Evolutionary conservation across 352 stramenopile species (phyloP).

Genomic region (Phytophthora macrochlamydospora): DNA sequence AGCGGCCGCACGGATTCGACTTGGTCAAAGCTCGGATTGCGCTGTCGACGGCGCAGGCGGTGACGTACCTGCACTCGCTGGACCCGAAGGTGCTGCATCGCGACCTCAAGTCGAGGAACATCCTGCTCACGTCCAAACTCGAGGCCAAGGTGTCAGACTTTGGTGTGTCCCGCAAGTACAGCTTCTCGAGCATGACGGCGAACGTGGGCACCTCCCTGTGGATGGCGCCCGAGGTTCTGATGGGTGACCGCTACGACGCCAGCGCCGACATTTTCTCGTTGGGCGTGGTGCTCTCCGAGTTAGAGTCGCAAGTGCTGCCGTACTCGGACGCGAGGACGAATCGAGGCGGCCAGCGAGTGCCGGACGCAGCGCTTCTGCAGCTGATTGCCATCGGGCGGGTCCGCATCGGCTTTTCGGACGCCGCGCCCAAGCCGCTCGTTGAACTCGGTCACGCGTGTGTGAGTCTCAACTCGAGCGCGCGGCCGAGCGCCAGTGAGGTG

Average conservation of each 20-base stretch:
- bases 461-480: constrained; percentile 17
- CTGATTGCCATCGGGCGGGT: constrained; percentile 24
- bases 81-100: constrained; percentile 44
- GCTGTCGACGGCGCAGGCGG: constrained; percentile 32
- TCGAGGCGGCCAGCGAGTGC: constrained; percentile 15
- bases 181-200: constrained; percentile 39
- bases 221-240: constrained; percentile 49
- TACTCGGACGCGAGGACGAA: constrained; percentile 24
- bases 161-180: constrained; percentile 34
- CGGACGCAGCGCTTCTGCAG: constrained; percentile 29
- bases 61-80: constrained; percentile 54
- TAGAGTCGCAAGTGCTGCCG: constrained; percentile 35
- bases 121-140: constrained; percentile 34
- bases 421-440: constrained; percentile 9
- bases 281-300: constrained; percentile 39
- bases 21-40: constrained; percentile 36
- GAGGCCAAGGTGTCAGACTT: constrained; percentile 56
- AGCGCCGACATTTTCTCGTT: constrained; percentile 55
- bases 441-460: constrained; percentile 27
- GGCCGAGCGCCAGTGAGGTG: constrained; percentile 30
- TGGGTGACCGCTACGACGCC: constrained; percentile 39
- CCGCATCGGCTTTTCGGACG: constrained; percentile 27
- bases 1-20: constrained; percentile 26
- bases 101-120: constrained; percentile 58
- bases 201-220: constrained; percentile 38